Evolutionary conservation across 2,329 filamentous ascomycete genomes (phyloP), one percentile per base, ranked within the genome.

Genomic region (Dryadomyces sulphureus): DNA sequence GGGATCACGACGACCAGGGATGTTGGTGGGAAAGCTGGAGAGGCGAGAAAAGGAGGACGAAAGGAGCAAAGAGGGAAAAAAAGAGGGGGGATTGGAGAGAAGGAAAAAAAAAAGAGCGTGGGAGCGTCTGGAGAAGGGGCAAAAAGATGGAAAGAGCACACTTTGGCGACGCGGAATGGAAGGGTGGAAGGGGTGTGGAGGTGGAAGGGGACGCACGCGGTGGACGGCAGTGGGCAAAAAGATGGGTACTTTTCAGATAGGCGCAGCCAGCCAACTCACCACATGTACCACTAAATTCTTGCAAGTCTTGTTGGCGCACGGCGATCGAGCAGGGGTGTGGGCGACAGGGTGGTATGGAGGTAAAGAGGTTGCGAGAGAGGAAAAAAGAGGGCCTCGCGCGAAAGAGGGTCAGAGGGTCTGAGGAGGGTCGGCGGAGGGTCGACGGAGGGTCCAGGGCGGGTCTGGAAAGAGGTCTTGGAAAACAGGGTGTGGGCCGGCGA

Each of bases 171-270:
- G 47, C 48, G 47, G 49, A 48, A 49, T 45, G 46, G 46, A 43
- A n/a, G n/a, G 38, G 27, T 40, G 38, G 45, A 19, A 38, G 41
- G 41, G 34, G 41, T 25, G 42, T 9, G 24, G 44, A 17, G 24
- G 20, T 24, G 44, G 27, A 25, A 16, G 24, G 48, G 43, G 45
- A 39, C 44, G 47, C 39, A 38, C 48, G 46, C 36, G 30, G 30
- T 25, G 20, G 39, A 43, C 36, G 35, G 34, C 30, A 27, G 43
- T 30, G 22, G 39, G 38, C 45, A 46, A 38, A 25, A 47, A n/a
- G n/a, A n/a, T n/a, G n/a, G 45, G 48, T 48, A 45, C 48, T 44
- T 48, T 45, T 45, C 41, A 48, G 46, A 49, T 49, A 46, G 48
- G 43, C 41, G 41, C 32, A 20, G 38, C 36, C 21, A 36, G 46